These are phyloP conservation scores for Coemansia sp. DNA, from an alignment of 192 early-diverging fungal genomes.

Conservation along the genomic window DNA sequence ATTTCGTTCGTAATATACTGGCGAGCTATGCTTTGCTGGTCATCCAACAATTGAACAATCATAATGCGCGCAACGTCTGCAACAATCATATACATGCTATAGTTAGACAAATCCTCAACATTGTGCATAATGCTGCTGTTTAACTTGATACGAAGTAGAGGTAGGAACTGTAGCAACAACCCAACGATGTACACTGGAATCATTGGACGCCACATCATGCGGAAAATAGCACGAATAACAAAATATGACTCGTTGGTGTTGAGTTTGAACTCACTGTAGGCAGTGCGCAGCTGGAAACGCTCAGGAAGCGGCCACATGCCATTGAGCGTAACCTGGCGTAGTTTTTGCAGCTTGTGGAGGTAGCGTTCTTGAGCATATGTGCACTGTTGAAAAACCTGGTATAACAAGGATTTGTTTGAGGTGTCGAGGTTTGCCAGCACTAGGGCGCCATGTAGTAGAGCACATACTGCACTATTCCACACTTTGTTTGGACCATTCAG, in stretches of 20 bases:
- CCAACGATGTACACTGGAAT: conserved; percentile 25
- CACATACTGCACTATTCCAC: not conserved
- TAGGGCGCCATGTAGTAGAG: not conserved
- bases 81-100: conserved; percentile 26
- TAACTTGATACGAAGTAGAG: not conserved
- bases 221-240: conserved; percentile 34
- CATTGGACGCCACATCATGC: conserved; percentile 33
- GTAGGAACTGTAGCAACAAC: conserved; percentile 1
- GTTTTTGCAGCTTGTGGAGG: no score
- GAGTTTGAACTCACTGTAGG: conserved; percentile 21
- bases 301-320: no score
- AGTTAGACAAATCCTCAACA: conserved; percentile 15
- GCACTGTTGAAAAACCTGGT: no score
- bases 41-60: conserved; percentile 12
- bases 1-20: no score
- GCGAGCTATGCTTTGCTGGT: not conserved
- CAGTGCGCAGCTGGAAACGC: not conserved
- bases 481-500: not conserved
- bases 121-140: conserved; percentile 16
- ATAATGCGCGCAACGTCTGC: not conserved
- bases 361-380: no score
- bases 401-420: not conserved
- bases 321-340: no score
- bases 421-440: not conserved
- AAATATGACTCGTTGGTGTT: conserved; percentile 32